Evolutionary conservation across 306 rosid genomes (phyloP).

Genomic region (Malus sieversii): DNA sequence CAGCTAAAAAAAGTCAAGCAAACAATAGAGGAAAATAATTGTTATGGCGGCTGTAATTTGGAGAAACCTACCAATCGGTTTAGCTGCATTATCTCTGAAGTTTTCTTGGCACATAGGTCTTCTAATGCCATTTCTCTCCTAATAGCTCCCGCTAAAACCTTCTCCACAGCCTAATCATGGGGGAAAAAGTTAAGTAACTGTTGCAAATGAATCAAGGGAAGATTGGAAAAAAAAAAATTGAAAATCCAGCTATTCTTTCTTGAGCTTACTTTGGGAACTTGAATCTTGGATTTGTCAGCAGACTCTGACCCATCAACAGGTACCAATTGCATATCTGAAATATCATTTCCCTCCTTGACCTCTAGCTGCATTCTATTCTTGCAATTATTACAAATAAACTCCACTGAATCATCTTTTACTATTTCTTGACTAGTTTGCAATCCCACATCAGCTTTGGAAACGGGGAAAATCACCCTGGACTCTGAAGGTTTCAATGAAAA

Average conservation of each 20-base stretch:
- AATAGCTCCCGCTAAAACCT: conserved; percentile 91
- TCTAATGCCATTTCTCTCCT: conserved; percentile 99
- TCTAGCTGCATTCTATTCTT: conserved; percentile 53
- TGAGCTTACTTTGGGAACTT: conserved; percentile 70
- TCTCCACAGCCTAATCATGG: conserved; percentile 59
- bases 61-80: conserved; percentile 74
- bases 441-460: conserved; percentile 60
- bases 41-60: conserved; percentile 1
- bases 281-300: conserved; percentile 63
- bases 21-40: conserved; percentile 11
- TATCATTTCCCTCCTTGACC: conserved; percentile 36
- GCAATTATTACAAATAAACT: conserved; percentile 59
- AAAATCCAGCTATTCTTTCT: conserved; percentile 11
- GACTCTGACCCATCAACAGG: conserved; percentile 55
- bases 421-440: conserved; percentile 59
- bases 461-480: conserved; percentile 40
- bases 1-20: conserved; percentile 26
- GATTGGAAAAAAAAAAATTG: background rate
- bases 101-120: conserved; percentile 78
- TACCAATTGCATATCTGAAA: conserved; percentile 62
- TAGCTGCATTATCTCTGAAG: conserved; percentile 70
- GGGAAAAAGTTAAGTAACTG: background rate
- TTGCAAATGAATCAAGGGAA: conserved; percentile 6
- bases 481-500: conserved; percentile 64
- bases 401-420: conserved; percentile 34